Evolutionary conservation across 75 land plant species (phyloP).

Genomic region (Cunninghamia lanceolata): DNA sequence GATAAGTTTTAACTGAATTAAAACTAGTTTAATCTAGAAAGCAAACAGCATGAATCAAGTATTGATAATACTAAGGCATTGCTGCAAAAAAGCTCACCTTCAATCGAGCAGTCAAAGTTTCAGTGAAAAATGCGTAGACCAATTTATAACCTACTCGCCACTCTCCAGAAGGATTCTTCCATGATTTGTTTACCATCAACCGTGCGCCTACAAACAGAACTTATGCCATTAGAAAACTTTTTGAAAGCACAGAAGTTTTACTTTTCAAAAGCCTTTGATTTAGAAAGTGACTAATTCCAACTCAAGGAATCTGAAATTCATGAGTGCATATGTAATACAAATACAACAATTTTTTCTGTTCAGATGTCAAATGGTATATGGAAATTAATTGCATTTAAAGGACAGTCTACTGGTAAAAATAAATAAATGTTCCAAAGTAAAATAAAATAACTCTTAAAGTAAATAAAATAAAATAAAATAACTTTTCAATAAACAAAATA

Average conservation of each 20-base stretch:
- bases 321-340: background rate
- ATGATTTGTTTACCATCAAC: conserved; percentile 61
- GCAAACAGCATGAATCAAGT: background rate
- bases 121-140: conserved; percentile 79
- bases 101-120: conserved; percentile 62
- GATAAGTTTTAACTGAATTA: background rate
- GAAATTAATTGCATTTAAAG: background rate
- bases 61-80: background rate
- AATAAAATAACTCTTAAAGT: too few species aligned
- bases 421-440: background rate
- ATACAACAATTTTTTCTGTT: background rate
- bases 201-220: conserved; percentile 40
- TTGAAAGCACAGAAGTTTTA: background rate
- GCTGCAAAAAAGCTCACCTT: conserved; percentile 48
- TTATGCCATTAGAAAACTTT: background rate
- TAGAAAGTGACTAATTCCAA: background rate
- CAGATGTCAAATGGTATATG: background rate
- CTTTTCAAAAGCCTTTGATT: background rate
- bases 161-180: conserved; percentile 95
- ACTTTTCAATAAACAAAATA: too few species aligned
- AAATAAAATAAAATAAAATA: too few species aligned
- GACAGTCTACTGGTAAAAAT: background rate
- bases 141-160: conserved; percentile 94
- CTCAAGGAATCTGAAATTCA: background rate
- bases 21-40: background rate